Conservation (phyloP, 2,329 filamentous ascomycete species). For the Microsporum ferrugineum region DNA sequence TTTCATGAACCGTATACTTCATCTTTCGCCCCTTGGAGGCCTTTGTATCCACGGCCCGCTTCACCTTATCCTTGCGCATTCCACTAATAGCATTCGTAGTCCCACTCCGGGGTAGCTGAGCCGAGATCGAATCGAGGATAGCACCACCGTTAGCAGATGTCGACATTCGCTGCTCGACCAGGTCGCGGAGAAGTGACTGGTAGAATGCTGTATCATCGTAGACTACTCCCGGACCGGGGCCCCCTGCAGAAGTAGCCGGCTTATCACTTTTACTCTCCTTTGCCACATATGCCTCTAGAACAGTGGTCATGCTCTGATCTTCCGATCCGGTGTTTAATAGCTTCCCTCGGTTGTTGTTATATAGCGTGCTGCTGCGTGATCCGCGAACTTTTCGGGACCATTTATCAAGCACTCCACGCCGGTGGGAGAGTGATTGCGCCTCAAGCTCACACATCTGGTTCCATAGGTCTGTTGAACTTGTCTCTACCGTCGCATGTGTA, state of each 20-base stretch:
- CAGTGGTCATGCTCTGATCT: conserved; percentile 40
- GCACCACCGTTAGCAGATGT: conserved; percentile 37
- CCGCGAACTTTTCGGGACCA: conserved; percentile 73
- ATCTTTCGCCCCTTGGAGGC: conserved; percentile 92
- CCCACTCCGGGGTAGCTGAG: conserved; percentile 28
- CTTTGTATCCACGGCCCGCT: conserved; percentile 78
- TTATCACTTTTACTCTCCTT: conserved; percentile 25
- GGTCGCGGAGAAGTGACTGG: conserved; percentile 79
- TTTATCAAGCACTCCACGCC: conserved; percentile 68
- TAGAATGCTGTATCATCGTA: conserved; percentile 97
- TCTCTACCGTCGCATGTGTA: conserved; percentile 39
- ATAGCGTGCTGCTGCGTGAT: conserved; percentile 33
- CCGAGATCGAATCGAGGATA: conserved; percentile 24
- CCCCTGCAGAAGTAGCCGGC: conserved; percentile 6
- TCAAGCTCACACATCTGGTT: conserved; percentile 58
- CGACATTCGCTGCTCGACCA: conserved; percentile 76
- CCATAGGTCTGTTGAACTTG: conserved; percentile 59
- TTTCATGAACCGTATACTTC: conserved; percentile 90
- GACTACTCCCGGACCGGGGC: conserved; percentile 50
- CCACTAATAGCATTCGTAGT: conserved; percentile 30
- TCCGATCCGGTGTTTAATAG: conserved; percentile 45
- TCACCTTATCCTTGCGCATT: conserved; percentile 51
- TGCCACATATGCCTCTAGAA: conserved; percentile 36
- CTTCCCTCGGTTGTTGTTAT: conserved; percentile 44
- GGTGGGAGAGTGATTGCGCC: conserved; percentile 44